Evolutionary conservation across 2,329 filamentous ascomycete species (phyloP), one percentile per base, ranked within the genome.

Genomic region (Exophiala calicioides): DNA sequence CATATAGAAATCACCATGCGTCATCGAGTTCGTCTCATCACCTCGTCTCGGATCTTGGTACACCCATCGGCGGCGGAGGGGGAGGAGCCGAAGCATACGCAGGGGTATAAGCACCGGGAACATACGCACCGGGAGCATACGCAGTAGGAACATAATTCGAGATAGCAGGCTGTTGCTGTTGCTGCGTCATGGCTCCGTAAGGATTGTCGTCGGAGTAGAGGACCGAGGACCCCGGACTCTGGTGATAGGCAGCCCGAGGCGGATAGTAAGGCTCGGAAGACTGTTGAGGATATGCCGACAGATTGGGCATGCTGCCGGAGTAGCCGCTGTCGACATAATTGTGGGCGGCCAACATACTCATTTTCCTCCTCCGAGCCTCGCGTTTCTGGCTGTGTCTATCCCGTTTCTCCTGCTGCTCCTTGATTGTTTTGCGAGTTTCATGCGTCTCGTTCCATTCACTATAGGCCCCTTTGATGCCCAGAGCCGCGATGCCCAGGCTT

Each of bases 371-470:
- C 32, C 58, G 45, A 5, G 57, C 57, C 32, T 55, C 57, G 44
- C 58, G 47, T 41, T 60, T 60, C 19, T 30, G 30, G 4, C 29
- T 31, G 31, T 60, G 58, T 23, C 58, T 38, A 60, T 72, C 67
- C 42, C 70, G 66, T 58, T 77, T 70, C 37, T 70, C 62, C 56
- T 78, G 73, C 47, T 84, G 75, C 52, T 82, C 74, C 41, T 73
- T 69, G 43, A 73, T 74, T 60, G 76, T 73, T 56, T 77, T 75
- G 50, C 78, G 73, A 63, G 82, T 75, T 64, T 83, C 76, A 49
- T 80, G 78, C 66, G 81, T 80, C 61, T 85, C 79, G 65, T 84
- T 82, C 80, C 83, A 85, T 63, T 85, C 81, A 4, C 72, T 74
- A 59, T 81, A 75, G 10, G 82, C 82, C 39, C 78, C 77, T 64